These are phyloP conservation scores for Elaphomyces granulatus DNA, from an alignment of 495 filamentous ascomycete genomes.

Conservation along the genomic window DNA sequence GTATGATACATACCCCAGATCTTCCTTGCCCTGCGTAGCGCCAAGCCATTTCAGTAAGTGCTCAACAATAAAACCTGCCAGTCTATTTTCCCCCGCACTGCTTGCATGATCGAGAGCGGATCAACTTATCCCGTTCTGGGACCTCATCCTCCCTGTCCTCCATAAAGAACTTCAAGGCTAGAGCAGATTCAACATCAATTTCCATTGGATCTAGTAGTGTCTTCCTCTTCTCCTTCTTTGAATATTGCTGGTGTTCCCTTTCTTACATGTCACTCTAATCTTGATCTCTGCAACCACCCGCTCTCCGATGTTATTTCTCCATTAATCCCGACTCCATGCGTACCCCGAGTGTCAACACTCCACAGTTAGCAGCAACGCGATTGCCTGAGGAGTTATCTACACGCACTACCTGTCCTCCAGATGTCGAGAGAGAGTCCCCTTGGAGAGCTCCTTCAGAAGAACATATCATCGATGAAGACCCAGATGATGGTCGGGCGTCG, in stretches of 20 bases:
- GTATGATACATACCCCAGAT: no score
- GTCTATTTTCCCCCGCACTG: no score
- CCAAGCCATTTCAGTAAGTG: no score
- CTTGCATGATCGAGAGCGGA: no score
- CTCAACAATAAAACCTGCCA: no score
- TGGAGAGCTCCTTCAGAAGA: slow-evolving; percentile 27
- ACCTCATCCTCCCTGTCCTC: no score
- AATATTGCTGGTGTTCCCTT: slow-evolving; percentile 4
- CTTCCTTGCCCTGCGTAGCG: no score
- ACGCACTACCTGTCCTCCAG: slow-evolving; percentile 45
- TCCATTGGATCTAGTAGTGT: slow-evolving; percentile 6
- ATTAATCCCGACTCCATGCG: slow-evolving; percentile 40
- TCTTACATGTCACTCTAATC: no score
- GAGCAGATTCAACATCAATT: no score
- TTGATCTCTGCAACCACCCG: slow-evolving; percentile 1
- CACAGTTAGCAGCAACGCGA: slow-evolving; percentile 23
- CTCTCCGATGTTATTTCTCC: slow-evolving; percentile 28
- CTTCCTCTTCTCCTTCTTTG: slow-evolving; percentile 8
- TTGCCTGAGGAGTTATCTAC: slow-evolving; percentile 35
- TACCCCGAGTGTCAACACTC: slow-evolving; percentile 39
- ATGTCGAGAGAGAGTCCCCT: slow-evolving; percentile 28
- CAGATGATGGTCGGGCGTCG: slow-evolving; percentile 13
- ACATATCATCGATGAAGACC: slow-evolving; percentile 9
- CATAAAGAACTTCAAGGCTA: no score
- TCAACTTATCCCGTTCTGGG: no score